A percentile compares a stretch with the other conserved stretches of the same genome.
These are phyloP conservation scores for Sphagnum contortum DNA, from an alignment of 225 moss, liverwort and hornwort species.

Conservation along the genomic window DNA sequence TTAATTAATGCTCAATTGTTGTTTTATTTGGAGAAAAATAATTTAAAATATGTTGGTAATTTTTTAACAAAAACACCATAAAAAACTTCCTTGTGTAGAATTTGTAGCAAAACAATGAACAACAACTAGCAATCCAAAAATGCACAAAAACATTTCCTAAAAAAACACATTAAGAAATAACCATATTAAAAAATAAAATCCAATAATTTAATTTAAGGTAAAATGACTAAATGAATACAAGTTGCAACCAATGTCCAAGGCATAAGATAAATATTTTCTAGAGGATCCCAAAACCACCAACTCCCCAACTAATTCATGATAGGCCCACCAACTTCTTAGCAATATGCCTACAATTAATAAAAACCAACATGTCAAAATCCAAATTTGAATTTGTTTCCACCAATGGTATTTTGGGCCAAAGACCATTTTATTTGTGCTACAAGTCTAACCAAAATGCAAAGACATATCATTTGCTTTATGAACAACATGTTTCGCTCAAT, in stretches of 20 bases:
- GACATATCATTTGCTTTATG: slow-evolving; percentile 1
- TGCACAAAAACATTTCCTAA: slow-evolving; percentile 8
- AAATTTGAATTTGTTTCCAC: too few relatives aligned
- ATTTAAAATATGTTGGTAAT: slow-evolving; percentile 5
- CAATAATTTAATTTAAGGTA: slow-evolving; percentile 6
- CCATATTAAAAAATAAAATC: slow-evolving; percentile 13
- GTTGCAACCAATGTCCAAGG: too few relatives aligned
- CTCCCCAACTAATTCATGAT: too few relatives aligned
- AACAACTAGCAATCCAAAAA: slow-evolving; percentile 6
- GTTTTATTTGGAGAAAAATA: slow-evolving; percentile 2
- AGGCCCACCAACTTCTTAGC: too few relatives aligned
- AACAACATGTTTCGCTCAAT: slow-evolving; percentile 1
- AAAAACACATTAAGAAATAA: slow-evolving; percentile 6
- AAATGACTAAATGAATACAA: too few relatives aligned
- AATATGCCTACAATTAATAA: too few relatives aligned
- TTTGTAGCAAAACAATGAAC: slow-evolving; percentile 11
- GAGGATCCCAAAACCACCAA: too few relatives aligned
- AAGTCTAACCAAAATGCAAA: slow-evolving; percentile 2
- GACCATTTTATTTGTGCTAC: neutral
- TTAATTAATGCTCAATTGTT: neutral
- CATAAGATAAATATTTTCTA: too few relatives aligned
- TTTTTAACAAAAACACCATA: neutral
- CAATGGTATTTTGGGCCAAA: neutral
- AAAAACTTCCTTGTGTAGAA: slow-evolving; percentile 3
- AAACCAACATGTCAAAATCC: too few relatives aligned